Evolutionary conservation across 2,329 filamentous ascomycete genomes (phyloP), one percentile per base, ranked within the genome.

Genomic region (Kalmusia sp.): DNA sequence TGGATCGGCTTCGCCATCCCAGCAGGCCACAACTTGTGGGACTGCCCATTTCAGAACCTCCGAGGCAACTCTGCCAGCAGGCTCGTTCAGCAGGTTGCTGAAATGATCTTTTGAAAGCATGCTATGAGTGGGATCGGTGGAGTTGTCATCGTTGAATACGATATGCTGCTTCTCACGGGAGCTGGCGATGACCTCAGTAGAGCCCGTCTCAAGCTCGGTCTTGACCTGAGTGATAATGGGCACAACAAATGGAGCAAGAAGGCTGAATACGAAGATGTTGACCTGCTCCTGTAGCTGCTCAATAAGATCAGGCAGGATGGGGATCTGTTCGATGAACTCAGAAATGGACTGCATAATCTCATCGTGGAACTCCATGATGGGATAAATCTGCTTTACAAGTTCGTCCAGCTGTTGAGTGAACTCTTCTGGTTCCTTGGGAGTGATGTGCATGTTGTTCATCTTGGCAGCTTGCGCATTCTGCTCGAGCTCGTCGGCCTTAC

Each of bases 61-160:
- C 58, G 88, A 90, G 22, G 93, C 92, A 54, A 92, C 85, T 66
- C 88, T 89, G 51, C 93, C 93, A 39, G 92, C 93, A 37, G 92
- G 84, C 71, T 96, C 92, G 71, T 97, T 97, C 54, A 97, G 83
- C 27, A 89, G 81, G 69, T 96, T 96, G 59, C 89, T 90, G 74
- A 97, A 97, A 76, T 97, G 93, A 67, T 97, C 93, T 79, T 97
- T 97, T 54, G 92, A 92, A 47, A 97, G 80, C 93, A 96, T 96
- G 17, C 91, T 96, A 78, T 97, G 93, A 1, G 93, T 97, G 0
- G 93, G 93, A 68, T 97, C 89, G 17, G 86, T 87, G 58, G 80
- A 89, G 46, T 83, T 58, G 68, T 96, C 88, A 61, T 97, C 87
- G 38, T 90, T 77, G 75, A 96, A 97, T 44, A 97, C 92, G 62